Evolutionary conservation across 106 monocot species (phyloP), one percentile per base, ranked within the genome.

Genomic region (Triglochin maritima): DNA sequence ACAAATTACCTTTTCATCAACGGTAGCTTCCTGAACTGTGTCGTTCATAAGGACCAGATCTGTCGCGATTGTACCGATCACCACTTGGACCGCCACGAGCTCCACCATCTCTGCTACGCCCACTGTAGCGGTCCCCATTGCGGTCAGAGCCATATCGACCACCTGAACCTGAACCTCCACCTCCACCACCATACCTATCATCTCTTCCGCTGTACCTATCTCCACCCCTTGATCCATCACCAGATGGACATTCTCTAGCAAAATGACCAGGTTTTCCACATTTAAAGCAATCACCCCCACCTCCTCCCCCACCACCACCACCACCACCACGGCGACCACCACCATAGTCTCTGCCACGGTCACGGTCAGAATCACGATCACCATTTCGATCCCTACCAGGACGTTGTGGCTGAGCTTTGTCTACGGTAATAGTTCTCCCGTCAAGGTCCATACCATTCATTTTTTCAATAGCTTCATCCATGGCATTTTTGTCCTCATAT

Each of bases 201-300:
- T 72, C 83, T 62, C 79, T 67, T 16, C 70, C 66, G 49, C 81
- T 79, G 57, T 87, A 87, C 62, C 84, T 81, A 63, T 92, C 92
- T 41, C 71, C 76, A 9, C 90, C 81, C 72, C 90, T 83, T 13
- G 69, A 79, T 6, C 86, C 89, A 83, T 89, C 95, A 65, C 83
- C 88, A 63, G 82, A 85, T 49, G 96, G 96, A 48, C 96, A 96
- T 60, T 96, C 96, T 49, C 96, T 69, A 52, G 96, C 96, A 82
- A 96, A 96, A 76, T 96, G 96, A 3, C 96, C 96, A 57, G 96
- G 96, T 52, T 91, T 96, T 11, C 87, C 87, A 78, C 96, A 96
- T 67, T 96, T 90, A 53, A 86, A 96, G 66, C 96, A 96, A 0
- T 96, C 95, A 16, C 87, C 84, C 53, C 80, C 63, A 3, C 72